Base-by-base conservation (phyloP, 2,329 filamentous ascomycete genomes). In the Phyllachora maydis region DNA sequence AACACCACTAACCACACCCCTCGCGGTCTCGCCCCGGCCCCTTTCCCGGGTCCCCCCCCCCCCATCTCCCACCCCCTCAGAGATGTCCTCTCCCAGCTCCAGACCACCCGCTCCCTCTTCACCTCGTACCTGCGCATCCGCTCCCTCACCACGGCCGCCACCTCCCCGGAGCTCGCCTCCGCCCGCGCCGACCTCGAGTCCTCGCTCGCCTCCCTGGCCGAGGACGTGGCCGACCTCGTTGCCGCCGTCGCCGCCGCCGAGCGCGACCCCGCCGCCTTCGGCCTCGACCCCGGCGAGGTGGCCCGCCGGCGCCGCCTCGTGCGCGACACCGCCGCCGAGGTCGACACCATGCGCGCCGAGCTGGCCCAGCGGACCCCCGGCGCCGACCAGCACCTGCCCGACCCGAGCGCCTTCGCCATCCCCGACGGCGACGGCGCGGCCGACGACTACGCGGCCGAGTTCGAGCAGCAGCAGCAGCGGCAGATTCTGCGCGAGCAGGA, bases 401-500 rank as follows among this genome's bases (percentile, higher is more conserved):
- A 60, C 25, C 62, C 59, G n/a, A 58, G 46, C 36, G 45, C 57
- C 38, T 52, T 63, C 64, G 45, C 74, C 47, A 34, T 75, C 50
- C 40, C 68, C 52, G 32, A 65, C 57, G 40, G 58, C 21, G 50
- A 42, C 3, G 35, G 36, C 11, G 45, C 35, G 18, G 32, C 26
- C 56, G 38, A 56, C 25, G 4, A 72, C 43, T 65, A 65, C 28
- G 85, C 83, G 36, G 69, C 72, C 10, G 73, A 72, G 36, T 83
- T 91, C 39, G 85, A 95, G 56, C 75, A 91, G 47, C 73, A 88
- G 50, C 68, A 90, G 43, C 90, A 98, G 54, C 45, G 76, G 41
- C 66, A 83, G 49, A 76, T 98, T 49, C 83, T 98, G 75, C 67
- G 74, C 34, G 81, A 93, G 47, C 88, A 98, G 55, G 88, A 98